Conservation (phyloP, 495 filamentous ascomycete genomes). For the Xylaria scruposa region DNA sequence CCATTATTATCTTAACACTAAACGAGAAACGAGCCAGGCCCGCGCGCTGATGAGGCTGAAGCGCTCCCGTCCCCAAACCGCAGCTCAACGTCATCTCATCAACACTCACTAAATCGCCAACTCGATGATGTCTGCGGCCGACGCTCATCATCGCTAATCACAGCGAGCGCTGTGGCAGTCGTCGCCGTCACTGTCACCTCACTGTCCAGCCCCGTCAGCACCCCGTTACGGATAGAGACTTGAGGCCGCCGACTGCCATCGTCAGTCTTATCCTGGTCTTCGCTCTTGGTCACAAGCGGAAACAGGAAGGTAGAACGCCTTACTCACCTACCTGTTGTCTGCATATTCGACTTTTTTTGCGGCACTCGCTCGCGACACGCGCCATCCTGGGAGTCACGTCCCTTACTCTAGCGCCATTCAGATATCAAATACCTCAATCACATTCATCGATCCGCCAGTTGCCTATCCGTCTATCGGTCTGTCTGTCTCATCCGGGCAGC, state of each 20-base stretch:
- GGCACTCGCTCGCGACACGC: background rate
- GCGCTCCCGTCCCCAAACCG: background rate
- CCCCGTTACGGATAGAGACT: background rate
- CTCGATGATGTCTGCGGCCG: constrained; percentile 21
- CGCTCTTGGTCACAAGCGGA: background rate
- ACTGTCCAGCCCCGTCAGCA: constrained; percentile 3
- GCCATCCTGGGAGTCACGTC: constrained; percentile 1
- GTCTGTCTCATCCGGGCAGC: constrained; percentile 1
- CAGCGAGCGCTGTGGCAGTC: constrained; percentile 13
- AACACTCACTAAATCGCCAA: background rate
- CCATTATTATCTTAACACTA: constrained; percentile 22
- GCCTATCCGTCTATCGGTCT: background rate
- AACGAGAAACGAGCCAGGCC: constrained; percentile 14
- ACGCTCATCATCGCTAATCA: constrained; percentile 18
- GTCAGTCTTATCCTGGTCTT: constrained; percentile 2
- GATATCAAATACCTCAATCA: constrained; percentile 7
- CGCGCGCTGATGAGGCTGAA: constrained; percentile 26
- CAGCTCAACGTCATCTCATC: constrained; percentile 13
- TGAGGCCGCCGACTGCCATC: constrained; percentile 20
- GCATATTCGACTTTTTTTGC: background rate
- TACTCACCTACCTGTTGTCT: constrained; percentile 12
- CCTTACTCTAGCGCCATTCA: background rate
- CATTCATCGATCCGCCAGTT: background rate
- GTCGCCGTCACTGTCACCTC: background rate
- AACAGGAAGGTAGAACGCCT: constrained; percentile 12